phyloP scores from a whole-genome alignment of 805 yeast species.

The Cyberlindnera veronae region DNA sequence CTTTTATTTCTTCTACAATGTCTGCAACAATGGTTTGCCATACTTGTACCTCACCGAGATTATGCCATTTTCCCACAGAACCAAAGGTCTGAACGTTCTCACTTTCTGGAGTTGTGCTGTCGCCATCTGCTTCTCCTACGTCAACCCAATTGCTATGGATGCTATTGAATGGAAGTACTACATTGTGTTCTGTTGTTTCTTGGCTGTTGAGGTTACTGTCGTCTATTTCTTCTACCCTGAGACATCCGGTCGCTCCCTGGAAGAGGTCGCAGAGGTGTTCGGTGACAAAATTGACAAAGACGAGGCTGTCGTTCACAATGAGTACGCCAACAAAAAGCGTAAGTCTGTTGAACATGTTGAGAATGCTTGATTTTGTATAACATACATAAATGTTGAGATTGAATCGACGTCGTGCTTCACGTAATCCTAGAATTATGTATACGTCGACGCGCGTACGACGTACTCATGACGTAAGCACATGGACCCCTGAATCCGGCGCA shows the following conservation, averaged over 20 bases:
- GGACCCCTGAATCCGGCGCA: too few species aligned
- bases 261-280: constrained; percentile 34
- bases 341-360: constrained; percentile 1
- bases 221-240: constrained; percentile 33
- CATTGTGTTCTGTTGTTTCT: constrained; percentile 31
- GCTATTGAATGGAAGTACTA: constrained; percentile 34
- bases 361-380: background rate
- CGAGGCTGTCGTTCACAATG: background rate
- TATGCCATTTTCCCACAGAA: constrained; percentile 29
- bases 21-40: constrained; percentile 43
- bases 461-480: too few species aligned
- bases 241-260: constrained; percentile 35
- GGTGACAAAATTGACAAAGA: constrained; percentile 11
- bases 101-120: constrained; percentile 13
- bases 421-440: too few species aligned
- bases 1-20: constrained; percentile 36
- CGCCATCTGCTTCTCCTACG: constrained; percentile 30
- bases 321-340: background rate
- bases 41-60: constrained; percentile 41
- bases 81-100: constrained; percentile 19
- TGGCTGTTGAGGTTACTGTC: constrained; percentile 27
- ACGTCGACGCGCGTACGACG: too few species aligned
- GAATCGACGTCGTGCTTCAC: too few species aligned
- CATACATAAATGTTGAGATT: too few species aligned
- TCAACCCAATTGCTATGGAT: constrained; percentile 36